Evolutionary conservation across 208 protist species (phyloP), one percentile per base, ranked within the genome.

Genomic region (Porcisia hertigi): DNA sequence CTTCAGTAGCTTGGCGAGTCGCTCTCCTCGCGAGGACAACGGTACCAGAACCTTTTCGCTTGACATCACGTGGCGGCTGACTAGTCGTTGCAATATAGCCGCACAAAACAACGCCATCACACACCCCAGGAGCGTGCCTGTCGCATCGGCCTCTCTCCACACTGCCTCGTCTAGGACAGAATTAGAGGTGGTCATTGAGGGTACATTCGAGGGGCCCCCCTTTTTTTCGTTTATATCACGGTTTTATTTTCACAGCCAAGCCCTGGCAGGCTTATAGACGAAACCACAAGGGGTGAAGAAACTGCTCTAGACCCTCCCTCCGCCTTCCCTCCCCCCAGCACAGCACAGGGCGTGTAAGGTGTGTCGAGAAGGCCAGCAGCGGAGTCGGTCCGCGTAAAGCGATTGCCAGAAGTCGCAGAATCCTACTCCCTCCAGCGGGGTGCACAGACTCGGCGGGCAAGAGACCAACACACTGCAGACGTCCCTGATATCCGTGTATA

Each of bases 1-100:
- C n/a, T 74, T 41, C 14, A 83, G 75, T 53, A 73, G 36, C 49
- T 73, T 71, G 20, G 71, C 75, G 7, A 77, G 75, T 36, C 77
- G 80, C 36, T 65, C 65, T 53, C 75, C 59, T 9, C 69, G 73
- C 7, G 69, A 83, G 9, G 65, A 73, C 0, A 66, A 20, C 14
- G 53, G 18, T 5, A 41, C 30, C 1, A 64, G 3, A 6, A 23
- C 49, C 20, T 55, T 14, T 9, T 72, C 30, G 6, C 20, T 45
- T 39, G 41, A 7, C 20, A 45, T 23, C 12, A 20, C 62, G 47
- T 62, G 49, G 20, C 7, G 8, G 25, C 30, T 43, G 23, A 47
- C 30, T 60, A n/a, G 30, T 3, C 1, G 16, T 2, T 25, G 60
- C 43, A 81, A 6, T 0, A 81, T 23, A 12, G 71, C 9, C 7